These are phyloP conservation scores for Termitomyces sp. DNA, from an alignment of 768 basidiomycete species.

Conservation along the genomic window DNA sequence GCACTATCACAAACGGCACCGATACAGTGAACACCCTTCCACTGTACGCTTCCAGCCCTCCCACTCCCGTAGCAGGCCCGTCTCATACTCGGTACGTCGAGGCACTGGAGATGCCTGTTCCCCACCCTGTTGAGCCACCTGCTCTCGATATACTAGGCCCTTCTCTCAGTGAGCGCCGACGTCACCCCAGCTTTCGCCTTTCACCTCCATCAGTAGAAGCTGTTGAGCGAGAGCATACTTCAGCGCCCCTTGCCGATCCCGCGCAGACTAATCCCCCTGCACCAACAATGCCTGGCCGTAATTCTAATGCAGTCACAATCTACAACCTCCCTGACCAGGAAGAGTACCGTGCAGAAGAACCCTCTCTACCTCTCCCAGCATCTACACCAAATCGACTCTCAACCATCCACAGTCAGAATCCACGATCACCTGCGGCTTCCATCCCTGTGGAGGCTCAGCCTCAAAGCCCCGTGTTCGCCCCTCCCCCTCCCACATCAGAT, in stretches of 20 bases:
- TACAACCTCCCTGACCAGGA: slow-evolving; percentile 17
- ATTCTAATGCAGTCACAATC: slow-evolving; percentile 17
- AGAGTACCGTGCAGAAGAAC: slow-evolving; percentile 4
- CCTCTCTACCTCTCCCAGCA: slow-evolving; percentile 8
- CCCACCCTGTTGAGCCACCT: slow-evolving; percentile 15
- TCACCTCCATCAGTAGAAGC: slow-evolving; percentile 28
- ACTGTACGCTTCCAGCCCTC: slow-evolving; percentile 35
- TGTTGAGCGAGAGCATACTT: slow-evolving; percentile 23
- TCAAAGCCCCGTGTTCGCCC: slow-evolving; percentile 30
- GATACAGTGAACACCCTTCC: slow-evolving; percentile 31
- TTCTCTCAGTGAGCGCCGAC: slow-evolving; percentile 21
- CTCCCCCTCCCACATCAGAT: slow-evolving; percentile 30
- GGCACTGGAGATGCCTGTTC: slow-evolving; percentile 30
- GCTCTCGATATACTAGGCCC: slow-evolving; percentile 11
- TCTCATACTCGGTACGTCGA: slow-evolving; percentile 32
- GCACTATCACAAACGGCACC: slow-evolving; percentile 19
- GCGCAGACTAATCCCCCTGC: slow-evolving; percentile 10
- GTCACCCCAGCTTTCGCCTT: slow-evolving; percentile 27
- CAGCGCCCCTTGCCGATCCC: slow-evolving; percentile 18
- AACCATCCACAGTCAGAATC: slow-evolving; percentile 6
- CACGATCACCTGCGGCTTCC: slow-evolving; percentile 7
- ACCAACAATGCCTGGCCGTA: background rate
- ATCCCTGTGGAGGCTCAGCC: slow-evolving; percentile 7
- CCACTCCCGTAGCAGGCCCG: slow-evolving; percentile 32
- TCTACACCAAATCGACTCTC: slow-evolving; percentile 14